Conservation (phyloP, 1,139 yeast genomes). For the Pichia sp. region DNA sequence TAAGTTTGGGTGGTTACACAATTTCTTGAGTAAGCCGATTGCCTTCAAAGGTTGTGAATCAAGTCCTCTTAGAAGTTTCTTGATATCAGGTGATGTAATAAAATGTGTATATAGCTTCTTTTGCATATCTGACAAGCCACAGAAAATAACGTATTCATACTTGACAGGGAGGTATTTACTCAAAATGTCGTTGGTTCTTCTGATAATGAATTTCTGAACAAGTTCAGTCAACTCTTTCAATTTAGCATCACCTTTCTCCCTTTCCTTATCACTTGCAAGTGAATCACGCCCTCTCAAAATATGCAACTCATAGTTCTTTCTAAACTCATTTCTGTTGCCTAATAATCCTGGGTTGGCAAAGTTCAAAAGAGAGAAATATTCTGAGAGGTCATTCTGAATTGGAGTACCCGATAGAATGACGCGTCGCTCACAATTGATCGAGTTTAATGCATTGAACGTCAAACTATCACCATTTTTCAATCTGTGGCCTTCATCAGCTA, state of each 20-base stretch:
- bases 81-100: constrained; percentile 75
- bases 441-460: constrained; percentile 82
- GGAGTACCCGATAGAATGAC: constrained; percentile 97
- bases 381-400: constrained; percentile 92
- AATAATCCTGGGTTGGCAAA: constrained; percentile 94
- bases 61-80: constrained; percentile 54
- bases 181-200: constrained; percentile 92
- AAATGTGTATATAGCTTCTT: constrained; percentile 62
- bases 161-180: constrained; percentile 92
- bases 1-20: constrained; percentile 91
- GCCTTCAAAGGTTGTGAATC: constrained; percentile 88
- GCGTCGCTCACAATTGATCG: constrained; percentile 76
- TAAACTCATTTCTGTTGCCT: constrained; percentile 78
- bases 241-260: constrained; percentile 63
- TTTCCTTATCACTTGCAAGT: constrained; percentile 76
- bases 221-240: constrained; percentile 62
- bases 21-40: constrained; percentile 78
- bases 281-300: constrained; percentile 88
- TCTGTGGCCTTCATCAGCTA: constrained; percentile 97
- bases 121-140: constrained; percentile 78
- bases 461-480: constrained; percentile 91
- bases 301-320: constrained; percentile 74
- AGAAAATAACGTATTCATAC: constrained; percentile 92
- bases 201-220: constrained; percentile 84
- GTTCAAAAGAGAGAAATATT: constrained; percentile 82